Evolutionary conservation across 257 asterid species (phyloP).

Genomic region (Przewalskia tangutica): DNA sequence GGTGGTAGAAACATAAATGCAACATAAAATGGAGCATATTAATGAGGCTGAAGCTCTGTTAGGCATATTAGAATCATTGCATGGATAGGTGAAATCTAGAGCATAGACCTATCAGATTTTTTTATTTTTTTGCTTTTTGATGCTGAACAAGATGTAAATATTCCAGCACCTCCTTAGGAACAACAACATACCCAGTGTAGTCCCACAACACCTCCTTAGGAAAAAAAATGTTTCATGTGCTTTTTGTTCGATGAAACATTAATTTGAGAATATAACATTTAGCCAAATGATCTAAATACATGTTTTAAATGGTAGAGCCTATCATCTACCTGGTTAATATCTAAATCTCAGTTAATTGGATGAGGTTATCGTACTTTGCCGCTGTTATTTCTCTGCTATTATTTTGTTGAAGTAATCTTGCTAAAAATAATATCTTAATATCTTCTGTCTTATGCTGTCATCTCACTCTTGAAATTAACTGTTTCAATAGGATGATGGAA

Average conservation of each 20-base stretch:
- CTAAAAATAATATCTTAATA: not conserved
- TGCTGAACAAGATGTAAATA: not conserved
- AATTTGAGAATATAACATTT: not conserved
- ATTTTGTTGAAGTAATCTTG: not conserved
- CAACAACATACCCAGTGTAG: no score
- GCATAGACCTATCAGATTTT: not conserved
- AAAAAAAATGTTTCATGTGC: not conserved
- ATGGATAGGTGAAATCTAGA: not conserved
- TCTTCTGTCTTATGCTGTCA: not conserved
- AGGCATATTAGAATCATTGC: not conserved
- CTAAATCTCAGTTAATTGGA: not conserved
- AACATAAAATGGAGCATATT: not conserved
- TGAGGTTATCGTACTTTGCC: not conserved
- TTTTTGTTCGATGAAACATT: not conserved
- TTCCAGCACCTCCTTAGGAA: not conserved
- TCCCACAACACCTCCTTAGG: not conserved
- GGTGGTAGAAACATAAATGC: not conserved
- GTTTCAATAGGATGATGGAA: slow-evolving; percentile 76
- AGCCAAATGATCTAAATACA: not conserved
- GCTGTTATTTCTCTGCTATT: not conserved
- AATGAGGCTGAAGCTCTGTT: not conserved
- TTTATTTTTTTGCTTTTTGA: not conserved
- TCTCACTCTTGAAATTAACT: slow-evolving; percentile 10
- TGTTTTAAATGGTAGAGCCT: not conserved
- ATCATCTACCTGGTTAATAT: not conserved